phyloP scores from a whole-genome alignment of 257 asterid genomes.

The Datura wrightii region DNA sequence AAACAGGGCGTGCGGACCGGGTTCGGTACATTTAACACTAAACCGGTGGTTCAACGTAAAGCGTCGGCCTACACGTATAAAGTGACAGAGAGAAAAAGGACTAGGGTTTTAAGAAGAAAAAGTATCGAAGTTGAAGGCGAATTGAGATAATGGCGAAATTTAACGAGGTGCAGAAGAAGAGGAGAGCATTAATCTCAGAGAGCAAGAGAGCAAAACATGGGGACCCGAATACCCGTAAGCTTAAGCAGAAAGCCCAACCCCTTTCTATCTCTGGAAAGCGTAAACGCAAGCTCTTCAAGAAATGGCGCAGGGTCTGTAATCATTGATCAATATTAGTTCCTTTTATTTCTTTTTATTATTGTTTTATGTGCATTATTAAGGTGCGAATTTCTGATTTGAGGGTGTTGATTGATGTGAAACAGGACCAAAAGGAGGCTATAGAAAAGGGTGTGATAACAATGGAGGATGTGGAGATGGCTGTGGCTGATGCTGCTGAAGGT shows the following conservation, averaged over 20 bases:
- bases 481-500: constrained; percentile 50
- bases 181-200: constrained; percentile 61
- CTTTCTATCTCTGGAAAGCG: constrained; percentile 86
- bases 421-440: constrained; percentile 81
- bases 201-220: constrained; percentile 67
- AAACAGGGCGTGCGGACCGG: background rate
- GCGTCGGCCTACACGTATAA: constrained; percentile 22
- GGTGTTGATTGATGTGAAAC: constrained; percentile 30
- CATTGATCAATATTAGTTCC: background rate
- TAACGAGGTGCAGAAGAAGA: constrained; percentile 73
- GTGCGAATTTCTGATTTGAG: background rate
- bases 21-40: constrained; percentile 14
- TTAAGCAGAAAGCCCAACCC: constrained; percentile 57
- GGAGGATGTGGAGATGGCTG: constrained; percentile 86
- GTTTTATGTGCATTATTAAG: background rate
- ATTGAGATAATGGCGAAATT: constrained; percentile 59
- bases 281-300: constrained; percentile 74
- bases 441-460: constrained; percentile 69
- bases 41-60: background rate
- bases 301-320: constrained; percentile 81
- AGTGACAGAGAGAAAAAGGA: background rate
- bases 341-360: background rate
- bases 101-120: constrained; percentile 19
- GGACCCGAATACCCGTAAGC: constrained; percentile 60
- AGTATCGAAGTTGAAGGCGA: constrained; percentile 9